These are phyloP conservation scores for Lachnellula arida DNA, from an alignment of 2,329 filamentous ascomycete species.

Conservation along the genomic window DNA sequence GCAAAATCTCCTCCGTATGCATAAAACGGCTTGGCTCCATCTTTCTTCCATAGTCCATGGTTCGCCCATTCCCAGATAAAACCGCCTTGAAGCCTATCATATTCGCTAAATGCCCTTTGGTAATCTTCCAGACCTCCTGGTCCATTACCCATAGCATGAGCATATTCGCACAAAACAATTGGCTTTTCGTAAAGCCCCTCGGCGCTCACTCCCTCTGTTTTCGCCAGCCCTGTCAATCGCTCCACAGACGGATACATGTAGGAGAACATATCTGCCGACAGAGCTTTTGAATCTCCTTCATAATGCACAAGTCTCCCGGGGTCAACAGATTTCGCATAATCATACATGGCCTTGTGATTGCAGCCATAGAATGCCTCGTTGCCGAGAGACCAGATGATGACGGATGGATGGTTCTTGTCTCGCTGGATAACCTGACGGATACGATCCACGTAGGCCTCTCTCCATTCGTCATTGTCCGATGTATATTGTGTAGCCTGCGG, in stretches of 20 bases:
- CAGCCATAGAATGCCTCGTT: constrained; percentile 69
- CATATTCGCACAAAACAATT: constrained; percentile 51
- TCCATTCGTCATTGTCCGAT: constrained; percentile 57
- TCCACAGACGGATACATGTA: constrained; percentile 50
- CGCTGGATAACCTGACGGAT: constrained; percentile 59
- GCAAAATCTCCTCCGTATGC: constrained; percentile 61
- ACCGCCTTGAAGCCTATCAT: constrained; percentile 34
- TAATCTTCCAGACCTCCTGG: constrained; percentile 68
- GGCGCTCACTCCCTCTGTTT: constrained; percentile 6
- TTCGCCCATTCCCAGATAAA: constrained; percentile 63
- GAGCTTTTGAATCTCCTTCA: constrained; percentile 48
- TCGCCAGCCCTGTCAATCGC: constrained; percentile 34
- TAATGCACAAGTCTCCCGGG: constrained; percentile 50
- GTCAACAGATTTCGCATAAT: constrained; percentile 47
- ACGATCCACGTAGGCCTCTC: constrained; percentile 62
- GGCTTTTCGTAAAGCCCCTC: constrained; percentile 33
- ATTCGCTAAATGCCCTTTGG: constrained; percentile 49
- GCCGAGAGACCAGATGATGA: constrained; percentile 69
- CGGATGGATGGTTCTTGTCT: constrained; percentile 66
- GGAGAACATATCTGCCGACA: constrained; percentile 50
- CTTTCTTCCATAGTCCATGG: constrained; percentile 48
- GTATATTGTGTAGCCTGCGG: constrained; percentile 51
- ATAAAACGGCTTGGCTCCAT: constrained; percentile 44
- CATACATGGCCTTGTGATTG: constrained; percentile 65
- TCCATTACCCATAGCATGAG: constrained; percentile 69